Percentiles rank a stretch among this genome's conserved stretches.
phyloP scores from a whole-genome alignment of 352 stramenopile genomes.

The Globisporangium spinosum region DNA sequence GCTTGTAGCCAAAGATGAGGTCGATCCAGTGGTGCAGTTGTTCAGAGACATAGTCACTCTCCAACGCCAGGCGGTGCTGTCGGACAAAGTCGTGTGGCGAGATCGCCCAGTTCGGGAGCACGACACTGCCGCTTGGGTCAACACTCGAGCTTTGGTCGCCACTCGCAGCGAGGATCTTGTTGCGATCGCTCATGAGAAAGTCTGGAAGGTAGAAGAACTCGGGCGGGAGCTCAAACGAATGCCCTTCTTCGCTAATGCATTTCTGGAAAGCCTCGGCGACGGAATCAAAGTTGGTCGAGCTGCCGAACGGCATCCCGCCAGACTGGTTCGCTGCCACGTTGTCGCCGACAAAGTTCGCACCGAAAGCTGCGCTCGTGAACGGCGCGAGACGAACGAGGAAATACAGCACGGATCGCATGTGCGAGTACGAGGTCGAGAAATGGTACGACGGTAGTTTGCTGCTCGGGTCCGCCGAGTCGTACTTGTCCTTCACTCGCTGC shows the following conservation, averaged over 20 bases:
- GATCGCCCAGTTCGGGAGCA: constrained; percentile 95
- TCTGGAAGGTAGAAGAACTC: constrained; percentile 83
- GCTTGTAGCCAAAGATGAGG: constrained; percentile 98
- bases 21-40: constrained; percentile 99
- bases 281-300: constrained; percentile 52
- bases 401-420: constrained; percentile 70
- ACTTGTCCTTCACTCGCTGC: constrained; percentile 44
- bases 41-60: constrained; percentile 97
- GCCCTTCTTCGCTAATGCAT: constrained; percentile 50
- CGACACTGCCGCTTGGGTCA: constrained; percentile 80
- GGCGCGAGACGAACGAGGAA: constrained; percentile 69
- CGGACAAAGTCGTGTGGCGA: constrained; percentile 95
- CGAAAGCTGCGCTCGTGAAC: constrained; percentile 51
- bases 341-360: constrained; percentile 20
- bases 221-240: constrained; percentile 69
- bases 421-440: constrained; percentile 67
- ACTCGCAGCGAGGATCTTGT: constrained; percentile 55
- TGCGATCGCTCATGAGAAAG: constrained; percentile 60
- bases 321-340: neutral
- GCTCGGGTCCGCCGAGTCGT: constrained; percentile 38
- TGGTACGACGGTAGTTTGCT: constrained; percentile 67
- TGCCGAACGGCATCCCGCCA: neutral
- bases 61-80: constrained; percentile 93
- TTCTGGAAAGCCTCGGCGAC: constrained; percentile 52
- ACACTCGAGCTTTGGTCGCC: constrained; percentile 32